Evolutionary conservation across 2,329 filamentous ascomycete genomes (phyloP).

Genomic region (Diaporthe amygdali): DNA sequence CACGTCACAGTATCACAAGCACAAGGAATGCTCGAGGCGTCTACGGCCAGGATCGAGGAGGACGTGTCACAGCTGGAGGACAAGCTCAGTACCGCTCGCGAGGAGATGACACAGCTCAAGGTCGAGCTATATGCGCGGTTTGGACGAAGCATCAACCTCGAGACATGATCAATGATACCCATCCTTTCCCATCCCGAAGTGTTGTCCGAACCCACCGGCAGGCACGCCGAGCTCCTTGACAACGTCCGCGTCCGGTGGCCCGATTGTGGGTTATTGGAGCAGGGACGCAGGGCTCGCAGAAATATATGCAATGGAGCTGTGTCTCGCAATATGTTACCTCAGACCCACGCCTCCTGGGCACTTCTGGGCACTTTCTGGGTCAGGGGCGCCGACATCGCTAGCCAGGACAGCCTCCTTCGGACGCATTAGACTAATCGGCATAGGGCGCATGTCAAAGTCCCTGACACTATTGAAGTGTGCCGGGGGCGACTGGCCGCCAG

Average conservation of each 20-base stretch:
- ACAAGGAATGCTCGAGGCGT: slow-evolving; percentile 79
- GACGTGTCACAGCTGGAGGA: slow-evolving; percentile 80
- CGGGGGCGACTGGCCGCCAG: not conserved
- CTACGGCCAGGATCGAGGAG: slow-evolving; percentile 75
- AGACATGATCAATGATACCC: slow-evolving; percentile 63
- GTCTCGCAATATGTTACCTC: not conserved
- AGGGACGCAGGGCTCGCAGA: not conserved
- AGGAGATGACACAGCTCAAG: slow-evolving; percentile 91
- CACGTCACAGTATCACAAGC: slow-evolving; percentile 83
- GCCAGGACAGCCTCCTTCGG: not conserved
- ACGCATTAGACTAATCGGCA: not conserved
- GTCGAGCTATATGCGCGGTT: slow-evolving; percentile 93
- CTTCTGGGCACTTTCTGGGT: not conserved
- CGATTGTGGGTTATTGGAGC: not conserved
- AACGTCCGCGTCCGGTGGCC: not conserved
- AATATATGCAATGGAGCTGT: not conserved
- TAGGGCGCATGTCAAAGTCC: not conserved
- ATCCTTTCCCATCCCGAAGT: not conserved
- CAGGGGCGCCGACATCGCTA: not conserved
- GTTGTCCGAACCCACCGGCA: too few species aligned
- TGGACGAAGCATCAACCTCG: slow-evolving; percentile 95
- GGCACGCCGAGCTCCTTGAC: too few species aligned
- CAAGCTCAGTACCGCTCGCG: slow-evolving; percentile 73
- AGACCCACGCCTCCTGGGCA: not conserved
- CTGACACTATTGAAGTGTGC: not conserved